These are phyloP conservation scores for Lachancea lanzarotensis DNA, from an alignment of 805 yeast species.

Conservation along the genomic window DNA sequence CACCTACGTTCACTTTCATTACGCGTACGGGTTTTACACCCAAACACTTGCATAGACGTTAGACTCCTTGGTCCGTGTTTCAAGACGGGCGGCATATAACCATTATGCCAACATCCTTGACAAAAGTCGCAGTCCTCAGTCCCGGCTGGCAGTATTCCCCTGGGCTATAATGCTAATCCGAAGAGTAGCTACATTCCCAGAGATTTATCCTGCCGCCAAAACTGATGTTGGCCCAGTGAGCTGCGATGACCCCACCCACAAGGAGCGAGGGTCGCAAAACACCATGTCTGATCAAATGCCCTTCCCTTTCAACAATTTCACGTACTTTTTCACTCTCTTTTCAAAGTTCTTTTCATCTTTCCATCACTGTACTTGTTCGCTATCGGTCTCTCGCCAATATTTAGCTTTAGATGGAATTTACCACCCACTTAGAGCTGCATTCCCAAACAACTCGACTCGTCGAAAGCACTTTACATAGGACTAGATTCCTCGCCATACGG, in stretches of 20 bases:
- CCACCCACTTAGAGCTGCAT: slow-evolving; percentile 36
- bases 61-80: slow-evolving; percentile 40
- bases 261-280: slow-evolving; percentile 26
- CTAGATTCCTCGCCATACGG: slow-evolving; percentile 33
- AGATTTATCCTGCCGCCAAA: slow-evolving; percentile 33
- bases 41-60: slow-evolving; percentile 39
- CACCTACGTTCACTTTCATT: slow-evolving; percentile 37
- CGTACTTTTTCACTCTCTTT: slow-evolving; percentile 41
- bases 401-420: slow-evolving; percentile 39
- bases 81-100: slow-evolving; percentile 35
- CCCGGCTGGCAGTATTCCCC: slow-evolving; percentile 28
- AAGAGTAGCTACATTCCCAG: slow-evolving; percentile 32
- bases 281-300: slow-evolving; percentile 37
- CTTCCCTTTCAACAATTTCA: slow-evolving; percentile 42
- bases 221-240: slow-evolving; percentile 35
- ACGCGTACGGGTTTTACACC: slow-evolving; percentile 38
- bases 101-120: slow-evolving; percentile 36
- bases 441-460: slow-evolving; percentile 32
- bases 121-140: slow-evolving; percentile 34
- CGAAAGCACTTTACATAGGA: slow-evolving; percentile 30
- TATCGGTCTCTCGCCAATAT: slow-evolving; percentile 44
- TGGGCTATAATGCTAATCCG: slow-evolving; percentile 31
- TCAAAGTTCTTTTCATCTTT: slow-evolving; percentile 41
- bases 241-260: slow-evolving; percentile 29
- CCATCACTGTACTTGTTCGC: slow-evolving; percentile 43